Conservation (phyloP, 2,329 filamentous ascomycete genomes). For the Sclerotiophoma versabilis region DNA sequence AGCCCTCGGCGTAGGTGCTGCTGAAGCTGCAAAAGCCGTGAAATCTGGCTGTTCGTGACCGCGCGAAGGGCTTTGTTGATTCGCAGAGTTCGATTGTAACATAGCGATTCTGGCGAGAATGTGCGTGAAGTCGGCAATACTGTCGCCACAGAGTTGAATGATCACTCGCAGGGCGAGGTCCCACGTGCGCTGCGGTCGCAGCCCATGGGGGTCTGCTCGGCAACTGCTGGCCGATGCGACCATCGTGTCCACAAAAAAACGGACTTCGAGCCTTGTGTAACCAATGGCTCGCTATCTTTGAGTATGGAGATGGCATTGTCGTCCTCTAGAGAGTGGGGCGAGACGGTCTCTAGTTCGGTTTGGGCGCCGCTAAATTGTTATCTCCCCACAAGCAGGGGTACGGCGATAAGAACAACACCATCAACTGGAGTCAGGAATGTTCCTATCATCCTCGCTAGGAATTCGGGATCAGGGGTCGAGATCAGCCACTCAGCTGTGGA, state of each 20-base stretch:
- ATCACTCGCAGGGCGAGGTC: neutral
- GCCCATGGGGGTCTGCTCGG: neutral
- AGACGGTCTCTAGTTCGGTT: neutral
- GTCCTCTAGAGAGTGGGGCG: neutral
- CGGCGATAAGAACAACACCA: slow-evolving; percentile 1
- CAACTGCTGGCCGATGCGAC: neutral
- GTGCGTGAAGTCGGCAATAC: neutral
- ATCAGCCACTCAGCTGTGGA: neutral
- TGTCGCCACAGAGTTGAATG: neutral
- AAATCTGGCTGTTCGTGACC: neutral
- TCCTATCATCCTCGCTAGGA: neutral
- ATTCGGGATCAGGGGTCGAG: neutral
- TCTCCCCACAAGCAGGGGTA: neutral
- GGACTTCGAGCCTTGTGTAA: neutral
- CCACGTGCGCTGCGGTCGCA: neutral
- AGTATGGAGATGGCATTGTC: neutral
- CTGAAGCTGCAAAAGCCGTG: neutral
- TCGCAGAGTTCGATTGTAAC: neutral
- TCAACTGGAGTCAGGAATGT: neutral
- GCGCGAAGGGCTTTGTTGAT: neutral
- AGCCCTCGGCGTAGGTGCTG: neutral
- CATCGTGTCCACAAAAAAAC: neutral
- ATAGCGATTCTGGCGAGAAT: neutral
- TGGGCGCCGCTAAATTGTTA: neutral
- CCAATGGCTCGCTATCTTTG: neutral